Base-by-base conservation (phyloP, 2,329 filamentous ascomycete species). In the Lojkania enalia region DNA sequence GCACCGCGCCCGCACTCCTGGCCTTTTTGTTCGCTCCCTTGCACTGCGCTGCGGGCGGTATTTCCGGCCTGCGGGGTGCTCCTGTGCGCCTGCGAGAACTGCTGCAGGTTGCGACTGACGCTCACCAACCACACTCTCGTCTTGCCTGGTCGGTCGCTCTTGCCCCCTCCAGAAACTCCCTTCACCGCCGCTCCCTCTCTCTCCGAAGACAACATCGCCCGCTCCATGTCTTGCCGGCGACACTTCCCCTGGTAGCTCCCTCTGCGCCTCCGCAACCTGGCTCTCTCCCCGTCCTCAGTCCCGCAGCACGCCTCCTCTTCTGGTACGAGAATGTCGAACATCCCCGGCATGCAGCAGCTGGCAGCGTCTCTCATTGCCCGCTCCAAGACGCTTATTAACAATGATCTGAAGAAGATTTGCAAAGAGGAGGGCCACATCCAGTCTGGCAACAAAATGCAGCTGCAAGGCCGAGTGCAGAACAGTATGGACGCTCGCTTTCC, bases 361-460 rank as follows among this genome's bases (percentile, higher is more conserved):
- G 63, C 64, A 15, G 48, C 45, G n/a, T 39, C 48, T 25, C 64
- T 77, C 16, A 66, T 69, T 38, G 70, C 71, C 39, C 69, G 74
- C 52, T 71, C 79, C 37, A 82, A 81, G 61, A 77, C 71, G 6
- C 69, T 85, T 40, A 74, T 83, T 42, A 84, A 83, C 62, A 75
- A 74, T 48, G 84, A 91, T 59, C 80, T 96, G 37, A 88, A 90
- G 59, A 78, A 78, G 40, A 85, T 97, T 54, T 87, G 92, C 63
- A 80, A 83, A 52, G 76, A 81, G 49, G 88, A 95, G 72, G 81
- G 84, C 35, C 35, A 46, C 18, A 76, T 95, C 25, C 80, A 82
- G 54, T 88, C 86, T 20, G 94, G 94, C 15, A 86, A 94, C 61
- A 99, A 99, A 76, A 82, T 84, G 23, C 81, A 87, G 31, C 75